phyloP scores from a whole-genome alignment of 2,329 filamentous ascomycete species.

The Metarhizium anisopliae region DNA sequence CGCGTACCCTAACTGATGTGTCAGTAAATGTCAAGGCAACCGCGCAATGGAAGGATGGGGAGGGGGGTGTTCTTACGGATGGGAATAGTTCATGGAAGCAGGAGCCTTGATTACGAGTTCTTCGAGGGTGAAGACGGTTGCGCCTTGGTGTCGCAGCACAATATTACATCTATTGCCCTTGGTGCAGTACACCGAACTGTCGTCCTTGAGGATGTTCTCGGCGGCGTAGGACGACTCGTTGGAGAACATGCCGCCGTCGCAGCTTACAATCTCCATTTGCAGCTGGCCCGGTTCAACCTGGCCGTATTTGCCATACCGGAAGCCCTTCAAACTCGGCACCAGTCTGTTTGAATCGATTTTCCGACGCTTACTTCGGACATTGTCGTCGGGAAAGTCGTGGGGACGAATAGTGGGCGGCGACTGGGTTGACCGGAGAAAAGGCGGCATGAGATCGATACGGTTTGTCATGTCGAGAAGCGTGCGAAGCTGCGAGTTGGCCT shows the following conservation, averaged over 20 bases:
- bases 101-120: slow-evolving; percentile 86
- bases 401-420: slow-evolving; percentile 26
- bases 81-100: slow-evolving; percentile 63
- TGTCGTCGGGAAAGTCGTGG: slow-evolving; percentile 34
- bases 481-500: slow-evolving; percentile 34
- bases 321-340: slow-evolving; percentile 41
- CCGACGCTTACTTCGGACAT: slow-evolving; percentile 54
- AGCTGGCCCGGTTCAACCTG: slow-evolving; percentile 77
- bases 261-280: slow-evolving; percentile 81
- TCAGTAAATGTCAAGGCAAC: slow-evolving; percentile 15
- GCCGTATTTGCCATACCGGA: slow-evolving; percentile 78
- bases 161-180: slow-evolving; percentile 84
- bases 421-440: slow-evolving; percentile 20
- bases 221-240: slow-evolving; percentile 57
- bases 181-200: slow-evolving; percentile 82
- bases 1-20: slow-evolving; percentile 55
- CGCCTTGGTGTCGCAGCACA: slow-evolving; percentile 71
- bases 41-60: slow-evolving; percentile 4
- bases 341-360: slow-evolving; percentile 59
- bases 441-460: slow-evolving; percentile 19
- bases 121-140: slow-evolving; percentile 71
- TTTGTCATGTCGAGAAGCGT: slow-evolving; percentile 32
- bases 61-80: slow-evolving; percentile 56
- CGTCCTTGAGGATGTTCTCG: slow-evolving; percentile 76
- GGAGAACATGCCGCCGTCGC: slow-evolving; percentile 68